Percentiles rank a stretch among this genome's conserved stretches.
Conservation (phyloP, 495 filamentous ascomycete species). For the Neurospora sp. region DNA sequence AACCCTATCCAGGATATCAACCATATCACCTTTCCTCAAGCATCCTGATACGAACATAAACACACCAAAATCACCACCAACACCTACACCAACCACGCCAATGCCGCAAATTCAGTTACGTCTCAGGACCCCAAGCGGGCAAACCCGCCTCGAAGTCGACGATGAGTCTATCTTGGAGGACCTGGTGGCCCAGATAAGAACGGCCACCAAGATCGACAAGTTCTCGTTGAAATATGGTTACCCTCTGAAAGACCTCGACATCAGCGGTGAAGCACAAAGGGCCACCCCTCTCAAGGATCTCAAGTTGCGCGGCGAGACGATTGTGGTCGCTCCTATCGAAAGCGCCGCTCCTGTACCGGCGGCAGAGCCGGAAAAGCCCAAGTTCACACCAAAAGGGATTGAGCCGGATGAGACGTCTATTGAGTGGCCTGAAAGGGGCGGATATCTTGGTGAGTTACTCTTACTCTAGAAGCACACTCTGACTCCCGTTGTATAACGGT, state of each 20-base stretch:
- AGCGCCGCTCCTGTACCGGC: background rate
- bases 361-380: conserved; percentile 1
- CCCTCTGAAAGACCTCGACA: conserved; percentile 59
- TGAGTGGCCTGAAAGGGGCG: conserved; percentile 21
- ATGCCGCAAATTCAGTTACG: conserved; percentile 25
- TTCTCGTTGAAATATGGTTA: conserved; percentile 85
- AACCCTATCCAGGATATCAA: background rate
- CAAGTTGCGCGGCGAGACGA: conserved; percentile 69
- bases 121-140: conserved; percentile 27
- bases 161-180: conserved; percentile 50
- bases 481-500: background rate
- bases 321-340: conserved; percentile 50
- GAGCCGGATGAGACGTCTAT: conserved; percentile 26
- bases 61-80: background rate
- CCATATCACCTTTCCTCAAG: background rate
- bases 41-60: background rate
- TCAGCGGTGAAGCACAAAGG: conserved; percentile 29
- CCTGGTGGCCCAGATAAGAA: conserved; percentile 34
- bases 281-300: conserved; percentile 33
- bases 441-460: conserved; percentile 14
- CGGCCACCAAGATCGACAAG: conserved; percentile 24
- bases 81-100: background rate
- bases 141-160: conserved; percentile 46
- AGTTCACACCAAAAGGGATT: conserved; percentile 22
- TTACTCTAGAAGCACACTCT: background rate